A percentile compares a stretch with the other conserved stretches of the same genome.
Conservation (phyloP, 176 grass and related monocot species). For the Tillandsia fasciculata region DNA sequence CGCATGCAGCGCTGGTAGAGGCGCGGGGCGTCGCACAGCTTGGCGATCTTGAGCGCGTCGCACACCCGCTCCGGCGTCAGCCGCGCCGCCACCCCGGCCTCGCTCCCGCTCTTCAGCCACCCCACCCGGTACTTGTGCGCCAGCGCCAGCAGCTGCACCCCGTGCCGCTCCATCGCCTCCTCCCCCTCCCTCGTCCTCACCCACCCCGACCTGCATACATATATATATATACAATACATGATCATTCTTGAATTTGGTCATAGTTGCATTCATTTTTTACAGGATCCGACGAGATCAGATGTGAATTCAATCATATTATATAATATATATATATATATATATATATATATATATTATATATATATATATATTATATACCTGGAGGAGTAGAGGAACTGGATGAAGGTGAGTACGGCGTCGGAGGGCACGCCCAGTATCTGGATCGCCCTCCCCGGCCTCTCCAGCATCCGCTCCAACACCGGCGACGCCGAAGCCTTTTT, state of each 20-base stretch:
- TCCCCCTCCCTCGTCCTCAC: conserved; percentile 18
- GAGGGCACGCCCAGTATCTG: conserved; percentile 42
- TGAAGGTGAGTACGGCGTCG: conserved; percentile 46
- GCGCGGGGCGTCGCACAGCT: conserved; percentile 58
- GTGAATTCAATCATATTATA: background rate
- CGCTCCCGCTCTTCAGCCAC: conserved; percentile 53
- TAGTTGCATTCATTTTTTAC: background rate
- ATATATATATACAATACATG: background rate
- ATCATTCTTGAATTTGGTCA: background rate
- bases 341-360: background rate
- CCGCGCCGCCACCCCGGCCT: conserved; percentile 41
- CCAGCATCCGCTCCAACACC: conserved; percentile 64
- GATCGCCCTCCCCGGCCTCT: conserved; percentile 22
- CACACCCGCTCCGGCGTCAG: conserved; percentile 31
- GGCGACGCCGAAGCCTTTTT: conserved; percentile 47
- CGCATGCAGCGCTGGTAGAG: conserved; percentile 42
- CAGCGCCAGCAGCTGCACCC: conserved; percentile 44
- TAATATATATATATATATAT: too few relatives aligned
- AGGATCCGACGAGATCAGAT: background rate
- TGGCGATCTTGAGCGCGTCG: conserved; percentile 57
- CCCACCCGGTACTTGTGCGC: conserved; percentile 50
- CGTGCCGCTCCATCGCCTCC: conserved; percentile 39
- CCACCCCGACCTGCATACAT: background rate
- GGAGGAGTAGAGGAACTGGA: conserved; percentile 45
- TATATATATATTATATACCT: background rate